These are phyloP conservation scores for Trichoderma harzianum DNA, from an alignment of 2,329 filamentous ascomycete species.

Conservation along the genomic window DNA sequence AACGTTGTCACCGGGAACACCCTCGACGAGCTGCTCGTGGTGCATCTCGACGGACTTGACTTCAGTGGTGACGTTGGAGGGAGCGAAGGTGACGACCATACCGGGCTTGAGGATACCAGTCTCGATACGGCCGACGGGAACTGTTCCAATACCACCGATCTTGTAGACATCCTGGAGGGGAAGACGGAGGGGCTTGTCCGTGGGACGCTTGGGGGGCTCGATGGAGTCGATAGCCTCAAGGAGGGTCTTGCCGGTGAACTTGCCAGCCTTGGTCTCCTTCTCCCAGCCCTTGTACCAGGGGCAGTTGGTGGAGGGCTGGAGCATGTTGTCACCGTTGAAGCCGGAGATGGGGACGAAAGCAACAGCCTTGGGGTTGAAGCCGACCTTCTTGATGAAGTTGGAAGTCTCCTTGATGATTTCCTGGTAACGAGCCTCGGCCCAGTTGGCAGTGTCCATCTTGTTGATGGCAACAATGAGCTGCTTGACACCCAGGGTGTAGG, in stretches of 20 bases:
- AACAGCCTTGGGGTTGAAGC: slow-evolving; percentile 99
- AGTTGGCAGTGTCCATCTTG: slow-evolving; percentile 99
- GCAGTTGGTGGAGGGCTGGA: slow-evolving; percentile 83
- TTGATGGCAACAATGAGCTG: slow-evolving; percentile 99
- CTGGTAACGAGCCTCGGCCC: slow-evolving; percentile 92
- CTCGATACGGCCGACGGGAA: slow-evolving; percentile 99
- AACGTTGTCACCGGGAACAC: slow-evolving; percentile 99
- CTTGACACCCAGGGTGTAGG: slow-evolving; percentile 99
- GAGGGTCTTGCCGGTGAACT: slow-evolving; percentile 92
- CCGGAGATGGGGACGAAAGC: slow-evolving; percentile 99
- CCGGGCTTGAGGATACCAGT: slow-evolving; percentile 90
- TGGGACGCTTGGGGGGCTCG: slow-evolving; percentile 85
- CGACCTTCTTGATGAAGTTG: slow-evolving; percentile 99
- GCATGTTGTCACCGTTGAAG: slow-evolving; percentile 99
- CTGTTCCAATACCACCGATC: slow-evolving; percentile 99
- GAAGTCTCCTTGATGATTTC: slow-evolving; percentile 99
- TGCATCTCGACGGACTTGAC: slow-evolving; percentile 99
- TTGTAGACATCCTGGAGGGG: slow-evolving; percentile 99
- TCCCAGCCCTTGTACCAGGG: slow-evolving; percentile 99
- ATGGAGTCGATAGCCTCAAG: slow-evolving; percentile 98
- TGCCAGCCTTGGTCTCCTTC: slow-evolving; percentile 88
- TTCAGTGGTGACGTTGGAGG: slow-evolving; percentile 99
- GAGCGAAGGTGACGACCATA: slow-evolving; percentile 98
- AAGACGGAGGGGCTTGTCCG: slow-evolving; percentile 99
- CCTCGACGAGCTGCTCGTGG: slow-evolving; percentile 97